These are phyloP conservation scores for Phytophthora sojae DNA, from an alignment of 352 stramenopile species.

Conservation along the genomic window DNA sequence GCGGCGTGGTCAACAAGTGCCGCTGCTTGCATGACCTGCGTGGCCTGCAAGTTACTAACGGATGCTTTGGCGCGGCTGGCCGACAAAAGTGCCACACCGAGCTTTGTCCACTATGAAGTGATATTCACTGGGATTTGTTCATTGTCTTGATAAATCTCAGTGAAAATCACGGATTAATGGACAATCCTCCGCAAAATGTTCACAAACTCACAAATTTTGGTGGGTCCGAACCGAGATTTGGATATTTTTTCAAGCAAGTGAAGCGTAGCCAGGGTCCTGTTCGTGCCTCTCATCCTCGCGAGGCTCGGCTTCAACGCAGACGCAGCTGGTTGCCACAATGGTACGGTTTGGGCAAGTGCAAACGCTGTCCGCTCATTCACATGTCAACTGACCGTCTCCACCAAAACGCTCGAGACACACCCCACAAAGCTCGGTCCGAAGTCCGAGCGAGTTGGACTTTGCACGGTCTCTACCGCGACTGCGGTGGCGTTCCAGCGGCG, in stretches of 20 bases:
- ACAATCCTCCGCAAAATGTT: constrained; percentile 19
- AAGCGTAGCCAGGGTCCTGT: neutral
- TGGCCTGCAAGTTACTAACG: constrained; percentile 28
- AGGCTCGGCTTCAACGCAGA: constrained; percentile 25
- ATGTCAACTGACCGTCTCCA: constrained; percentile 31
- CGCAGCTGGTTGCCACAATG: constrained; percentile 27
- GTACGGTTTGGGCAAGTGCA: constrained; percentile 2
- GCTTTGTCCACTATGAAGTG: constrained; percentile 11
- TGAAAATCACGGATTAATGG: too few relatives aligned
- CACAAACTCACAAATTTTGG: constrained; percentile 19
- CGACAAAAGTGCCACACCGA: constrained; percentile 18
- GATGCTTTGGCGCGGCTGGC: constrained; percentile 35
- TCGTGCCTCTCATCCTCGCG: constrained; percentile 19
- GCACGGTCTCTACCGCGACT: constrained; percentile 34
- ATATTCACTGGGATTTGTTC: too few relatives aligned
- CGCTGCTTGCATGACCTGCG: neutral
- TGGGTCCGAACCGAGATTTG: too few relatives aligned
- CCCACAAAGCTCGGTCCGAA: constrained; percentile 14
- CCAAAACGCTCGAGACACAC: constrained; percentile 29
- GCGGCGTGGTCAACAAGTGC: neutral
- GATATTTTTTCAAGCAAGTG: neutral
- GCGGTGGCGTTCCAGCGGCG: neutral
- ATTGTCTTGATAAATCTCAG: too few relatives aligned
- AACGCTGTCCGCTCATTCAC: constrained; percentile 1
- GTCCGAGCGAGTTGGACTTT: constrained; percentile 6